These are phyloP conservation scores for Penstemon eatonii DNA, from an alignment of 257 asterid species.

Conservation along the genomic window DNA sequence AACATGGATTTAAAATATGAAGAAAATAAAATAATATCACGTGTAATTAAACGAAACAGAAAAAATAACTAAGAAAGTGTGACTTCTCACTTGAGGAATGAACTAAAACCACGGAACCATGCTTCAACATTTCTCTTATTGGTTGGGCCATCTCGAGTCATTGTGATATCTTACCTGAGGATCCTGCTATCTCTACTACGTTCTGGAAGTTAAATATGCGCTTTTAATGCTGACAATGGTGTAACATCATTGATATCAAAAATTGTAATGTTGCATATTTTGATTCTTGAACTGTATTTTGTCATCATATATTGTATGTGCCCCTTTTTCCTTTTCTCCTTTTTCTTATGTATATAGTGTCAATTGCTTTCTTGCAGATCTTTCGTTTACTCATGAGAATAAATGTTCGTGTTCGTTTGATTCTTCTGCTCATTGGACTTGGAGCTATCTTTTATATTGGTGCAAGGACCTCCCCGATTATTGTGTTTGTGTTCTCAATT, in stretches of 20 bases:
- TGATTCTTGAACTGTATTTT: slow-evolving; percentile 8
- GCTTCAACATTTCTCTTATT: slow-evolving; percentile 9
- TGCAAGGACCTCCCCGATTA: slow-evolving; percentile 84
- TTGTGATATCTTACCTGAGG: slow-evolving; percentile 14
- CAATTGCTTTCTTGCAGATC: slow-evolving; percentile 53
- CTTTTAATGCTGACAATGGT: slow-evolving; percentile 13
- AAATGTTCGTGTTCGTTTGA: slow-evolving; percentile 72
- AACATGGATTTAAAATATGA: background rate
- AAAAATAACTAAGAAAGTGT: background rate
- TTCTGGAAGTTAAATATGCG: background rate
- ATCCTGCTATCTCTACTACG: slow-evolving; percentile 17
- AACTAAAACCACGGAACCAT: slow-evolving; percentile 12
- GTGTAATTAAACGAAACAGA: background rate
- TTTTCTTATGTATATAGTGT: slow-evolving; percentile 21
- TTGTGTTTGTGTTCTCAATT: slow-evolving; percentile 88
- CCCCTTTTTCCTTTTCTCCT: background rate
- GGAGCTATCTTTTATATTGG: slow-evolving; percentile 85
- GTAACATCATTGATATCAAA: slow-evolving; percentile 1
- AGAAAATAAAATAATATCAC: background rate
- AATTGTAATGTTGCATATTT: background rate
- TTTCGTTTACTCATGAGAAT: slow-evolving; percentile 81
- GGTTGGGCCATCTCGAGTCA: slow-evolving; percentile 11
- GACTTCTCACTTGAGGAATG: slow-evolving; percentile 10
- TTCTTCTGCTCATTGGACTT: slow-evolving; percentile 65
- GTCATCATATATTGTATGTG: slow-evolving; percentile 15